These are phyloP conservation scores for Candida oleophila DNA, from an alignment of 805 yeast species.

Conservation along the genomic window DNA sequence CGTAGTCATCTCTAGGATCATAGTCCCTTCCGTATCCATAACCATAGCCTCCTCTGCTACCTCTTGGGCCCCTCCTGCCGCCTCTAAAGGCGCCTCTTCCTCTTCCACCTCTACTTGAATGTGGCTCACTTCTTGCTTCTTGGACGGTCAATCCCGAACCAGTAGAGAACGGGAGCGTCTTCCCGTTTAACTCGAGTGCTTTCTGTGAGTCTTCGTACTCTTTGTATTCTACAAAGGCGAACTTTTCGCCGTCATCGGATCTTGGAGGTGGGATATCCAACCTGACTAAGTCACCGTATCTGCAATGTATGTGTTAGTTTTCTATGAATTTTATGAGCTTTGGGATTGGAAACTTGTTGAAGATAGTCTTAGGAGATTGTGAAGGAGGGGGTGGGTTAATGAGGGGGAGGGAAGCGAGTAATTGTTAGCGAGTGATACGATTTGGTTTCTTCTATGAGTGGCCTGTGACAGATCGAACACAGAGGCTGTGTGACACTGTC, in stretches of 20 bases:
- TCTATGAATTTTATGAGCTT: neutral
- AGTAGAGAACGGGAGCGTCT: slow-evolving; percentile 41
- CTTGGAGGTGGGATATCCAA: slow-evolving; percentile 65
- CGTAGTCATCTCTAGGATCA: slow-evolving; percentile 17
- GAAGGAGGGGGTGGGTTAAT: slow-evolving; percentile 4
- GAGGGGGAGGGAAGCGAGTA: slow-evolving; percentile 3
- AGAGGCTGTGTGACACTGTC: no score
- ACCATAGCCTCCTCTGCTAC: slow-evolving; percentile 25
- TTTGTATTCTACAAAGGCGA: slow-evolving; percentile 62
- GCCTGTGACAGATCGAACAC: no score
- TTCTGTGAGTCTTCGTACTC: slow-evolving; percentile 52
- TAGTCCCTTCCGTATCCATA: slow-evolving; percentile 15
- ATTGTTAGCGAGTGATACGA: no score
- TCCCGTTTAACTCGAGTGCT: slow-evolving; percentile 49
- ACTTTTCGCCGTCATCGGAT: slow-evolving; percentile 56
- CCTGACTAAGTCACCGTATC: slow-evolving; percentile 57
- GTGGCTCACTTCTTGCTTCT: slow-evolving; percentile 57
- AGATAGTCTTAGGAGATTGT: slow-evolving; percentile 5
- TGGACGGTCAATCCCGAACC: slow-evolving; percentile 49
- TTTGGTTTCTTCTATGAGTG: no score
- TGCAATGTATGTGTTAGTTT: slow-evolving; percentile 14
- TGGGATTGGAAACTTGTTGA: neutral
- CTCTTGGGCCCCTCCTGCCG: slow-evolving; percentile 21
- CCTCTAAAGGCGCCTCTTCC: slow-evolving; percentile 26
- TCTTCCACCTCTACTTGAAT: slow-evolving; percentile 33